These are phyloP conservation scores for Coniochaeta sp. DNA, from an alignment of 2,329 filamentous ascomycete genomes.

Conservation along the genomic window DNA sequence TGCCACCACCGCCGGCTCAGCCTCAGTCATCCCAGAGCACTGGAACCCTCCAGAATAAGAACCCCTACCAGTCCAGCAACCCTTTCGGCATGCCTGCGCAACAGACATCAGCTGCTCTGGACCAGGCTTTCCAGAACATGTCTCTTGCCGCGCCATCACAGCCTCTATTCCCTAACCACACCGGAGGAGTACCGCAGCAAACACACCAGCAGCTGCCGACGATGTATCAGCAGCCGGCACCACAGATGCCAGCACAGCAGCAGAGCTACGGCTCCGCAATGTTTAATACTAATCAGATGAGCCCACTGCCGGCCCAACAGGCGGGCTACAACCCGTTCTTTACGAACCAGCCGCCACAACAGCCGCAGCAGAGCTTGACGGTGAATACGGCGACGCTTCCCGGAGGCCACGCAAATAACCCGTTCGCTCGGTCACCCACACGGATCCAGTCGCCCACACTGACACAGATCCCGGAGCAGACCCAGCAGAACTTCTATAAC, in stretches of 20 bases:
- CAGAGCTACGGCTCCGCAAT: conserved; percentile 33
- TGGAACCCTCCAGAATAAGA: conserved; percentile 51
- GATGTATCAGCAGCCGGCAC: conserved; percentile 37
- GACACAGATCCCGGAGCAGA: conserved; percentile 46
- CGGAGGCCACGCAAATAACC: conserved; percentile 34
- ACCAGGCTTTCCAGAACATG: conserved; percentile 69
- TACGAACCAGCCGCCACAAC: conserved; percentile 25
- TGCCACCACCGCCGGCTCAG: conserved; percentile 38
- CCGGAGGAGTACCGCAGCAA: conserved; percentile 45
- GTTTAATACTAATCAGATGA: conserved; percentile 37
- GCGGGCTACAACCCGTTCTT: conserved; percentile 49
- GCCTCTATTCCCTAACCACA: conserved; percentile 65
- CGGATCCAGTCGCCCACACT: conserved; percentile 42
- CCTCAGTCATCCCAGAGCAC: conserved; percentile 61
- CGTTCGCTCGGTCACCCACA: conserved; percentile 42
- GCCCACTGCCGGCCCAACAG: conserved; percentile 30
- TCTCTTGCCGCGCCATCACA: conserved; percentile 52
- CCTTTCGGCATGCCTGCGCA: conserved; percentile 55
- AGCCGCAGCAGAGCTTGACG: conserved; percentile 28
- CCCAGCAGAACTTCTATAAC: conserved; percentile 34
- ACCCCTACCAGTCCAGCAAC: conserved; percentile 57
- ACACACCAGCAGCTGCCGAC: conserved; percentile 22
- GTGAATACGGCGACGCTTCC: conserved; percentile 30
- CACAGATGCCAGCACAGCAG: conserved; percentile 30
- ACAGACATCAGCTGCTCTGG: conserved; percentile 38